A percentile compares a stretch with the other conserved stretches of the same genome.
Evolutionary conservation across 495 filamentous ascomycete species (phyloP).

Genomic region (Xylaria scruposa): DNA sequence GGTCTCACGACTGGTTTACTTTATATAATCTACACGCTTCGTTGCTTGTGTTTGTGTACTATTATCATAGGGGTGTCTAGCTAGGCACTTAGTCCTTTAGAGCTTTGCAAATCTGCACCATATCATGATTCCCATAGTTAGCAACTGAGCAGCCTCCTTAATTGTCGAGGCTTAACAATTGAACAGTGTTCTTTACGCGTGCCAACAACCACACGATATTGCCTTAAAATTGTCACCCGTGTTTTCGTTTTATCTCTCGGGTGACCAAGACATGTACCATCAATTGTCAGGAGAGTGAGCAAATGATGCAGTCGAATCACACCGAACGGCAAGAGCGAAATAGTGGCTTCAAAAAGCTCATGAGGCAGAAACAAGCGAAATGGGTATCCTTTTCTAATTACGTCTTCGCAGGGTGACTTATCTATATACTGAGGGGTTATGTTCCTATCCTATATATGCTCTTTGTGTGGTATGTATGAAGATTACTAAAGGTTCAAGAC

Average conservation of each 20-base stretch:
- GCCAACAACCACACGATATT: too few relatives aligned
- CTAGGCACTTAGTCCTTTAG: neutral
- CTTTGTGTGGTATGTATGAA: neutral
- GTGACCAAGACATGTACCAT: neutral
- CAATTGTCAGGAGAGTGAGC: neutral
- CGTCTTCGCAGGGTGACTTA: neutral
- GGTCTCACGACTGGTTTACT: neutral
- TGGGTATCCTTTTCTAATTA: constrained; percentile 4
- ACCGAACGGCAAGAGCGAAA: neutral
- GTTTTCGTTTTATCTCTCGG: neutral
- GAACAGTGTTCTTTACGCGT: neutral
- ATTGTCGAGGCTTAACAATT: neutral
- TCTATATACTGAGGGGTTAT: neutral
- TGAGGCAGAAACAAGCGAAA: neutral
- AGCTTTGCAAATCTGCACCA: neutral
- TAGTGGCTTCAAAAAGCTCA: neutral
- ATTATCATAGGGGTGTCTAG: neutral
- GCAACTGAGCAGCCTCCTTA: neutral
- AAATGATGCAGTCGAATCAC: neutral
- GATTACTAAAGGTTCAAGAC: neutral
- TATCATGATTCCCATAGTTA: neutral
- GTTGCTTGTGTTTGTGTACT: neutral
- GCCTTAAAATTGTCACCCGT: neutral
- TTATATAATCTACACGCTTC: neutral
- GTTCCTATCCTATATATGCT: neutral